Percentiles rank a stretch among this genome's conserved stretches.
Evolutionary conservation across 2,329 filamentous ascomycete genomes (phyloP).

Genomic region (Aschersonia sp.): DNA sequence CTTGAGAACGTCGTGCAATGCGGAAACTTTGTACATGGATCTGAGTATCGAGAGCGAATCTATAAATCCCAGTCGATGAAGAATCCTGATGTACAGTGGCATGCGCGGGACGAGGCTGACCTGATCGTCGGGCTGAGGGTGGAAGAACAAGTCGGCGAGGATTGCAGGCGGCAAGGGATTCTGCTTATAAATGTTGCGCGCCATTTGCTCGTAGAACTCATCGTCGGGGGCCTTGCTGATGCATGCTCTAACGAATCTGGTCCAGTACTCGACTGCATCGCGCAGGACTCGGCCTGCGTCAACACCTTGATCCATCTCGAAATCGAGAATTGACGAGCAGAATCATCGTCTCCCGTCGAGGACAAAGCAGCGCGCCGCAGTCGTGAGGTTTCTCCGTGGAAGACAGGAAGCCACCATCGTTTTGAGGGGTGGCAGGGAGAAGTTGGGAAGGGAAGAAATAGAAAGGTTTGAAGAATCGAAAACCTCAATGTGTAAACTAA

Average conservation of each 20-base stretch:
- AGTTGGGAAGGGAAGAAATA: too few species aligned
- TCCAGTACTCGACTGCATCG: constrained; percentile 28
- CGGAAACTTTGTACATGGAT: constrained; percentile 42
- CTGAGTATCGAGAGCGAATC: constrained; percentile 39
- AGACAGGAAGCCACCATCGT: too few species aligned
- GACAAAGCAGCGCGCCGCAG: too few species aligned
- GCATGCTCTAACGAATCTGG: constrained; percentile 34
- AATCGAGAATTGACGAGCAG: too few species aligned
- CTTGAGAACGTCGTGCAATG: constrained; percentile 22
- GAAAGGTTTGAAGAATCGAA: too few species aligned
- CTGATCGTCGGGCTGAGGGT: constrained; percentile 31
- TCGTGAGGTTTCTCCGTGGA: too few species aligned
- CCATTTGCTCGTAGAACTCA: constrained; percentile 37
- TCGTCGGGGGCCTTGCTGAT: constrained; percentile 35
- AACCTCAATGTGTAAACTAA: too few species aligned
- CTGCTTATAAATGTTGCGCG: constrained; percentile 32
- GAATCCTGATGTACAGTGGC: constrained; percentile 41
- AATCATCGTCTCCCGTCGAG: too few species aligned
- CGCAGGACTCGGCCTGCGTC: constrained; percentile 10
- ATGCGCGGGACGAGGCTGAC: constrained; percentile 44
- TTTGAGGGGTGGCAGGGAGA: too few species aligned
- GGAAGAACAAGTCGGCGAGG: constrained; percentile 44
- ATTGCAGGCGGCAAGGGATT: constrained; percentile 34
- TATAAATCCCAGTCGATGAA: constrained; percentile 35
- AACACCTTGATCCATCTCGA: constrained; percentile 12